Percentiles rank a stretch among this genome's conserved stretches.
phyloP scores from a whole-genome alignment of 768 basidiomycete species.

The Tricholoma sp. region DNA sequence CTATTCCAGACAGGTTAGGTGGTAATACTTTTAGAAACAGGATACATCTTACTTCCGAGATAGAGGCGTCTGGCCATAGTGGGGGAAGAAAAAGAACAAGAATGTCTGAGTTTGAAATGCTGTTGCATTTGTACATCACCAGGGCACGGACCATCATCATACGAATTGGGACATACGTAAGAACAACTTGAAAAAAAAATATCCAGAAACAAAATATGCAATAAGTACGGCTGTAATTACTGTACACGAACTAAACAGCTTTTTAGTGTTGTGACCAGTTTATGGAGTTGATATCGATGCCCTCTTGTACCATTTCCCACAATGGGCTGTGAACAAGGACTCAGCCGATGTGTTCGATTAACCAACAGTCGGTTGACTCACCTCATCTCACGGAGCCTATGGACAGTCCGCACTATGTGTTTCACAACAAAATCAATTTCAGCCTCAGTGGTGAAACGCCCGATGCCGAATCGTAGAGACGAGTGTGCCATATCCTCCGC shows the following conservation, averaged over 20 bases:
- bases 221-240: slow-evolving; percentile 10
- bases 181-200: neutral
- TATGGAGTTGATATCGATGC: slow-evolving; percentile 92
- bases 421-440: slow-evolving; percentile 93
- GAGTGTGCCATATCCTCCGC: slow-evolving; percentile 99
- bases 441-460: slow-evolving; percentile 95
- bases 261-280: slow-evolving; percentile 88
- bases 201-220: neutral
- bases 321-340: slow-evolving; percentile 55
- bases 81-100: slow-evolving; percentile 31
- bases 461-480: slow-evolving; percentile 94
- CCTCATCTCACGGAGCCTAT: slow-evolving; percentile 92
- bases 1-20: slow-evolving; percentile 29
- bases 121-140: slow-evolving; percentile 18
- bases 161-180: neutral
- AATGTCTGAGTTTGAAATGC: slow-evolving; percentile 43
- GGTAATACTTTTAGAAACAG: slow-evolving; percentile 4
- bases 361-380: slow-evolving; percentile 20
- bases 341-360: slow-evolving; percentile 7
- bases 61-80: slow-evolving; percentile 83
- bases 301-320: slow-evolving; percentile 99
- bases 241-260: slow-evolving; percentile 7
- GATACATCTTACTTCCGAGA: slow-evolving; percentile 62
- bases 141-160: slow-evolving; percentile 39
- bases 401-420: slow-evolving; percentile 84